These are phyloP conservation scores for Schizochytrium sp. DNA, from an alignment of 108 stramenopile species.

Conservation along the genomic window DNA sequence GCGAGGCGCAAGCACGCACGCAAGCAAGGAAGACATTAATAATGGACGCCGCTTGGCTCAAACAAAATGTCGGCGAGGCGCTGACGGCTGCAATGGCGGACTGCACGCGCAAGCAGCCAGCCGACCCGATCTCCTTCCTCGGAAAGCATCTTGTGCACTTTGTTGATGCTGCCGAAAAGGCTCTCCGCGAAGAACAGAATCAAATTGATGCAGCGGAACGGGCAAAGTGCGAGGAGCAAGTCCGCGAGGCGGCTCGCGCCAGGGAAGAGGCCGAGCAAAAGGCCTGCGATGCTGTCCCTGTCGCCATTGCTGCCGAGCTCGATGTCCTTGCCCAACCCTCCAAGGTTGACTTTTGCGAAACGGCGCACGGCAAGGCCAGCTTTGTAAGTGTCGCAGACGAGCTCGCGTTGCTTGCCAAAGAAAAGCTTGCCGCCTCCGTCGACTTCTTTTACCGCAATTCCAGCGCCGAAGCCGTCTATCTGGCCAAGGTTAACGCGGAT, in stretches of 20 bases:
- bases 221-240: not conserved
- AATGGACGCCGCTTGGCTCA: conserved; percentile 11
- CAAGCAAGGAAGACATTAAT: too few species aligned
- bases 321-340: not conserved
- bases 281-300: not conserved
- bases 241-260: not conserved
- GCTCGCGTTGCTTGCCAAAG: not conserved
- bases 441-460: not conserved
- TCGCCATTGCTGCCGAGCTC: not conserved
- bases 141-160: not conserved
- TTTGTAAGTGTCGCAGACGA: not conserved
- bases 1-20: too few species aligned
- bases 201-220: not conserved
- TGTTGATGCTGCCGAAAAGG: not conserved
- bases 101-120: not conserved
- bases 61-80: not conserved
- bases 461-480: not conserved
- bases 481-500: not conserved
- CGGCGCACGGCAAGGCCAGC: not conserved
- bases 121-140: not conserved
- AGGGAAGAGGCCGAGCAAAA: not conserved
- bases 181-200: not conserved
- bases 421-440: not conserved
- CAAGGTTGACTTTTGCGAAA: not conserved
- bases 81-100: not conserved